phyloP scores from a whole-genome alignment of 2,329 filamentous ascomycete species.

The Cladosporium sp. region DNA sequence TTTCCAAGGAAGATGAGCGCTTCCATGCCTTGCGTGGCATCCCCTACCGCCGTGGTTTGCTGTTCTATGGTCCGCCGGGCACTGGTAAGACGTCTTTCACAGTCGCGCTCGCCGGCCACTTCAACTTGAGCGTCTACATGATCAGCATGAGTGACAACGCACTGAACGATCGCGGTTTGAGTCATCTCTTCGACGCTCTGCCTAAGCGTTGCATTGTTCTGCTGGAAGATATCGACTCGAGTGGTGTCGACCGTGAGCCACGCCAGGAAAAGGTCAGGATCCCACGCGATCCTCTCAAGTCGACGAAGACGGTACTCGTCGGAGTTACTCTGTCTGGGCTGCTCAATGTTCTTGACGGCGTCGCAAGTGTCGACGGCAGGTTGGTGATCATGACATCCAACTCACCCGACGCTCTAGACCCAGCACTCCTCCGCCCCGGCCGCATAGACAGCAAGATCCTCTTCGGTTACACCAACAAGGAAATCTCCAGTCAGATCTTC shows the following conservation, averaged over 20 bases:
- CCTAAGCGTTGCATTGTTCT: conserved; percentile 40
- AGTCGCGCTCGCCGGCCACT: conserved; percentile 39
- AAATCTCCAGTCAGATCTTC: conserved; percentile 38
- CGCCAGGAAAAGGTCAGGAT: conserved; percentile 22
- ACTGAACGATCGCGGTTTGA: conserved; percentile 64
- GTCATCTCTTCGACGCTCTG: conserved; percentile 35
- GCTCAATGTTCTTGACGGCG: conserved; percentile 76
- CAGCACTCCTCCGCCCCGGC: conserved; percentile 67
- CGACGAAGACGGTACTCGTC: conserved; percentile 34
- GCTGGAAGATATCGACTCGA: conserved; percentile 43
- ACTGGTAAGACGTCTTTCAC: conserved; percentile 26
- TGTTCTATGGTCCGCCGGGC: conserved; percentile 64
- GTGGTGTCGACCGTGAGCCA: conserved; percentile 52
- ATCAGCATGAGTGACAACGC: conserved; percentile 65
- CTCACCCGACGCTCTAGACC: conserved; percentile 65
- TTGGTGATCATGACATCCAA: conserved; percentile 80
- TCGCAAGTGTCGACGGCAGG: conserved; percentile 69
- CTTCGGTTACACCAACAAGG: conserved; percentile 46
- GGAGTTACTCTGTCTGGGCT: conserved; percentile 61
- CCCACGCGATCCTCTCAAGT: conserved; percentile 40
- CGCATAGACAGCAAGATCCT: conserved; percentile 61
- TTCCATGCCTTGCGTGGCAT: conserved; percentile 79
- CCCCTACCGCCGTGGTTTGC: conserved; percentile 75
- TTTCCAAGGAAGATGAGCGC: conserved; percentile 62
- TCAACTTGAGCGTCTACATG: conserved; percentile 34